Conservation (phyloP, 192 early-diverging fungal genomes). For the Linnemannia schmuckeri region DNA sequence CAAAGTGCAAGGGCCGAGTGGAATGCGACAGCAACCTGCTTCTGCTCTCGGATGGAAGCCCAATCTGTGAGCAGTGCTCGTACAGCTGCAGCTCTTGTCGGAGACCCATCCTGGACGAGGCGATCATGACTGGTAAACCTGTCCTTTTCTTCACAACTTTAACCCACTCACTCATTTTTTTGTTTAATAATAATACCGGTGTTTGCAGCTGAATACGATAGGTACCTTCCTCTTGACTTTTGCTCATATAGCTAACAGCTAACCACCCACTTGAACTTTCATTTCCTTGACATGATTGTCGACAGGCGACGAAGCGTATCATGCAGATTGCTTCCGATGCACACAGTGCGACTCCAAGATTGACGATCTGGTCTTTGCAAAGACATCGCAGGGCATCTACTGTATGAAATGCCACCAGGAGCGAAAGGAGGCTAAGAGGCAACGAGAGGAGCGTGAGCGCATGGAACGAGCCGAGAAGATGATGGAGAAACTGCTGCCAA, state of each 20-base stretch:
- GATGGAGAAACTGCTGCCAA: slow-evolving; percentile 43
- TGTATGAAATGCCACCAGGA: slow-evolving; percentile 81
- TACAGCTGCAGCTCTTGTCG: slow-evolving; percentile 83
- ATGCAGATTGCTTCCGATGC: slow-evolving; percentile 86
- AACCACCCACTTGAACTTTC: not conserved
- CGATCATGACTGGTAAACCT: slow-evolving; percentile 82
- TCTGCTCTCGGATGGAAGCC: slow-evolving; percentile 82
- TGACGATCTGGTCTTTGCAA: slow-evolving; percentile 82
- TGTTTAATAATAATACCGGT: not conserved
- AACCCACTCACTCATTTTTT: not conserved
- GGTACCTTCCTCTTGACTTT: not conserved
- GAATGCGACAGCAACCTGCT: slow-evolving; percentile 84
- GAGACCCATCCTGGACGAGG: slow-evolving; percentile 81
- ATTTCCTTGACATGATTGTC: not conserved
- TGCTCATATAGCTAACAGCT: not conserved
- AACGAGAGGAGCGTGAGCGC: slow-evolving; percentile 66
- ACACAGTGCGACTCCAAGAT: slow-evolving; percentile 79
- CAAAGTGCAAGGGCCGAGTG: slow-evolving; percentile 78
- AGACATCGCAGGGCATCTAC: slow-evolving; percentile 85
- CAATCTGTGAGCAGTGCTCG: slow-evolving; percentile 87
- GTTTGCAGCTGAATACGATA: not conserved
- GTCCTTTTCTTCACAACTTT: not conserved
- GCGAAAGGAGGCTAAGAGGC: slow-evolving; percentile 73
- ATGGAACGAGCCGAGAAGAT: slow-evolving; percentile 39
- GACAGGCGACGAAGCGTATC: slow-evolving; percentile 81